Evolutionary conservation across 164 flowering plant genomes (phyloP), one percentile per base, ranked within the genome.

Genomic region (Taxillus chinensis): DNA sequence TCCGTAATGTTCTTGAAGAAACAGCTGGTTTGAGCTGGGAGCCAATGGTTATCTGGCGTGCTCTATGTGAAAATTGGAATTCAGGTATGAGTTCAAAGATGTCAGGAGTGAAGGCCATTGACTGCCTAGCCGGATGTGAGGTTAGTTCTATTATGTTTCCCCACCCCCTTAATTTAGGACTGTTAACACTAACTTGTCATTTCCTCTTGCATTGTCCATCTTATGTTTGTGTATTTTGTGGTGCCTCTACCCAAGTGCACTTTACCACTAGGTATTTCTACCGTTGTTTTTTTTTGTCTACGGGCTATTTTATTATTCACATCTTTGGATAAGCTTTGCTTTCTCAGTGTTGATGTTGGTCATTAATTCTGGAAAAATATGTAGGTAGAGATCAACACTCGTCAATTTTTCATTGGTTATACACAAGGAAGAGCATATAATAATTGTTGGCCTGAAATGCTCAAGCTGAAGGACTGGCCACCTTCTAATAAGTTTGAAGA

Each of bases 401-500:
- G 63, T 2, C 66, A 72, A 39, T 92, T 92, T 71, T 87, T 89
- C 62, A 72, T 75, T 78, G 98, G 98, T 4, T 92, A 92, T 57
- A 67, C 57, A 2, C 77, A 78, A 58, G 95, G 96, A 27, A 75
- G 91, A 67, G 72, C 43, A 39, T 85, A 85, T 67, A 37, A 5
- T 0, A 85, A 89, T 66, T 67, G 55, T 2, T 89, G 95, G 98
- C 98, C 98, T 12, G 89, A 81, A 77, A 89, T 92, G 98, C 82
- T 92, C 11, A 89, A 92, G 75, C 73, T 92, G 17, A 92, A 87
- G 73, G 96, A 92, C 68, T 92, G 95, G 96, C 96, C 98, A 8
- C 96, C 98, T 17, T 84, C 92, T 45, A 82, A 85, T 58, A 78
- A 74, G 51, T 89, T 89, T 76, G 96, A 92, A 66, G 78, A 89